Evolutionary conservation across 495 filamentous ascomycete genomes (phyloP), one percentile per base, ranked within the genome.

Genomic region (Xylaria grammica): DNA sequence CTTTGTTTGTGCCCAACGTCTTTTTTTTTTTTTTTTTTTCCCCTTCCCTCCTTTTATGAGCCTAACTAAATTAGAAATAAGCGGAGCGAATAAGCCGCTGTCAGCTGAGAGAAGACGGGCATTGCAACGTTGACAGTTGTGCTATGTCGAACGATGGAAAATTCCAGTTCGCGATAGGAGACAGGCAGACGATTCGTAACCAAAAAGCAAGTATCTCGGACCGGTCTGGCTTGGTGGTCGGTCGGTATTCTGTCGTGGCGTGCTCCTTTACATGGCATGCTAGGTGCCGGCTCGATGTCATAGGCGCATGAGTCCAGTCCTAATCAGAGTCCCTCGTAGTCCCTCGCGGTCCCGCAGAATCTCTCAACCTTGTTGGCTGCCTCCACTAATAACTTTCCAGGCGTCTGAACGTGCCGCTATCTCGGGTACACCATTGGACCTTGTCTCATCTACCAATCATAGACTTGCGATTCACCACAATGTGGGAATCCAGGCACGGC

Each of bases 401-500:
- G 34, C 50, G 51, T 40, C 50, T 63, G 50, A 63, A 63, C 60
- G 60, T 63, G 60, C 60, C 50, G 60, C 19, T 46, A 63, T 53
- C 38, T 38, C 51, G 38, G 60, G 50, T 24, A 26, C 48, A 24
- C 60, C 29, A 63, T 63, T 63, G 60, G 60, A 36, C 44, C 60
- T 15, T 13, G 11, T 36, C 40, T 0, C 38, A 42, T 30, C n/a
- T 5, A 15, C 60, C 60, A 63, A 63, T 63, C 60, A 32, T 40
- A 6, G 20, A 34, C 27, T 29, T 15, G 27, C 11, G 13, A 32
- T 45, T 48, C 50, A 63, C 36, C 60, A 62, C 49, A 24, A 8
- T 45, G 36, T 32, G 26, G 8, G 15, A 42, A 36, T 36, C 30
- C 45, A 24, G 40, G 26, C 55, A 46, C 40, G 34, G 36, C n/a